phyloP scores from a whole-genome alignment of 768 basidiomycete species.

The Phaeotremella skinneri region DNA sequence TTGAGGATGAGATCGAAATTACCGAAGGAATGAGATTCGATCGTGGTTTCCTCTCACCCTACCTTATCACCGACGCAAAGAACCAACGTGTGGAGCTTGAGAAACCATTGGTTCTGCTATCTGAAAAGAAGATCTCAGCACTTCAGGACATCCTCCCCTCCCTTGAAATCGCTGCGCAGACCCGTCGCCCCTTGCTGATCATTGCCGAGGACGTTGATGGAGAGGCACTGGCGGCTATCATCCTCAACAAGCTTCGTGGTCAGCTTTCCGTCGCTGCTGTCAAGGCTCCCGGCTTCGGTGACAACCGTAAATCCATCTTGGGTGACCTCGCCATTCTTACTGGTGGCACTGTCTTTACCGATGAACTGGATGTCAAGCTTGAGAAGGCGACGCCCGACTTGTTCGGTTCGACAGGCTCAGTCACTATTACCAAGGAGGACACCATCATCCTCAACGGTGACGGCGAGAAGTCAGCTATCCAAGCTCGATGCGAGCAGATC shows the following conservation, averaged over 20 bases:
- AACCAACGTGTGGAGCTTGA: constrained; percentile 92
- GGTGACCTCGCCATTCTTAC: constrained; percentile 96
- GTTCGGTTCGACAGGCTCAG: constrained; percentile 83
- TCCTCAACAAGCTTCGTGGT: constrained; percentile 98
- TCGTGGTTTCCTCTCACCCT: constrained; percentile 95
- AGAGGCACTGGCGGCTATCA: constrained; percentile 94
- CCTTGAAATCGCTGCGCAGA: constrained; percentile 60
- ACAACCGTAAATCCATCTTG: constrained; percentile 97
- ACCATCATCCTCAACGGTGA: constrained; percentile 93
- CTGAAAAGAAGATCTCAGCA: constrained; percentile 95
- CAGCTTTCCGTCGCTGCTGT: constrained; percentile 91
- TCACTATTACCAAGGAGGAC: constrained; percentile 97
- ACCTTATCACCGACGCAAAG: constrained; percentile 99
- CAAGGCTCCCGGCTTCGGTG: constrained; percentile 96
- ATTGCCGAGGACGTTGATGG: constrained; percentile 98
- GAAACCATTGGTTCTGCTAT: constrained; percentile 88
- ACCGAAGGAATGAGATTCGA: constrained; percentile 99
- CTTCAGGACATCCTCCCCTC: constrained; percentile 93
- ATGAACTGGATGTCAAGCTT: constrained; percentile 93
- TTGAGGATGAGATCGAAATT: constrained; percentile 98
- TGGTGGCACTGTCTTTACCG: constrained; percentile 96
- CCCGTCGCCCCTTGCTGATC: constrained; percentile 86
- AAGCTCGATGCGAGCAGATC: constrained; percentile 93
- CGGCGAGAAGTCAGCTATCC: constrained; percentile 83
- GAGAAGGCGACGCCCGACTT: constrained; percentile 83